Evolutionary conservation across 441 rosid species (phyloP).

Genomic region (Melianthus villosus): DNA sequence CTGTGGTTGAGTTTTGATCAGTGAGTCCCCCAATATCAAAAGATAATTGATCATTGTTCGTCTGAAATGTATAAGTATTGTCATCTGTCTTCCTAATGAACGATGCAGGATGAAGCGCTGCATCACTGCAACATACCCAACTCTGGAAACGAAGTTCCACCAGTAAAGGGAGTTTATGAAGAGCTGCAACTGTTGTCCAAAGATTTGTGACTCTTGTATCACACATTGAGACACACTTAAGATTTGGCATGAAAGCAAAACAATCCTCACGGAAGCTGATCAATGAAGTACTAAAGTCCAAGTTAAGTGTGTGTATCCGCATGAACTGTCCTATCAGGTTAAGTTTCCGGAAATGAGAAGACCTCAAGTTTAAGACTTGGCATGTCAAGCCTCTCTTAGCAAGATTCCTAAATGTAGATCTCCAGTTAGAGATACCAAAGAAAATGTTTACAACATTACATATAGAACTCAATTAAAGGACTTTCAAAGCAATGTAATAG

Average conservation of each 20-base stretch:
- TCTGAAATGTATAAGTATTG: no score
- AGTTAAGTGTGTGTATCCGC: conserved; percentile 44
- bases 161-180: conserved; percentile 56
- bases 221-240: conserved; percentile 62
- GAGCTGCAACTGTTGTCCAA: conserved; percentile 66
- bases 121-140: conserved; percentile 49
- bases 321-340: conserved; percentile 59
- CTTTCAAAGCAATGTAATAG: no score
- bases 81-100: no score
- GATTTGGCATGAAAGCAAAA: conserved; percentile 69
- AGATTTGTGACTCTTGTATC: conserved; percentile 62
- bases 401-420: conserved; percentile 37
- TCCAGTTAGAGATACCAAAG: conserved; percentile 13
- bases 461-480: no score
- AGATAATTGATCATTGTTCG: no score
- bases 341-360: conserved; percentile 47
- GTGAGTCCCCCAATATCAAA: conserved; percentile 14
- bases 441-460: no score
- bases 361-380: conserved; percentile 50
- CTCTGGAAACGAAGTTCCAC: conserved; percentile 56
- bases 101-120: conserved; percentile 17
- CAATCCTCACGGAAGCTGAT: conserved; percentile 64
- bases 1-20: conserved; percentile 20
- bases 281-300: conserved; percentile 48
- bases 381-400: conserved; percentile 57